phyloP scores from a whole-genome alignment of 129 eudicot species.

The Escallonia herrerae region DNA sequence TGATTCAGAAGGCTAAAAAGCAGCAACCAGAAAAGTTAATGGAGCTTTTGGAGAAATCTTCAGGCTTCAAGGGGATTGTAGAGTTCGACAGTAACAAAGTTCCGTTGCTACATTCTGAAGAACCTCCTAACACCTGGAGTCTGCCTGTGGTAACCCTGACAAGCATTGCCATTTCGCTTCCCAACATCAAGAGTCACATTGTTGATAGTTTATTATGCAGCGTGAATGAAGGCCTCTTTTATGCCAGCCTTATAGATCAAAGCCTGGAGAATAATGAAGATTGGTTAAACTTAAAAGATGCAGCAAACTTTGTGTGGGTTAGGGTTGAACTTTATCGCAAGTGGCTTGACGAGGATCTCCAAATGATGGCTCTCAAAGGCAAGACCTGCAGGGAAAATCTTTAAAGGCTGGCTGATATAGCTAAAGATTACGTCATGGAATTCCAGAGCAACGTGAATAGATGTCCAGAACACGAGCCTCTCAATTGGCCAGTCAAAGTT shows the following conservation, averaged over 20 bases:
- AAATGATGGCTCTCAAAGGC: slow-evolving; percentile 8
- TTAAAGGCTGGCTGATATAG: slow-evolving; percentile 7
- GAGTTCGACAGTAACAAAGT: slow-evolving; percentile 17
- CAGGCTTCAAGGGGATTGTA: slow-evolving; percentile 13
- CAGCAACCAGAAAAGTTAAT: slow-evolving; percentile 13
- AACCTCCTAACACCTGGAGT: slow-evolving; percentile 31
- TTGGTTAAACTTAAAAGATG: slow-evolving; percentile 4
- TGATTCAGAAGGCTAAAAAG: slow-evolving; percentile 11
- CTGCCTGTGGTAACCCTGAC: slow-evolving; percentile 20
- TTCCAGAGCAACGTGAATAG: background rate
- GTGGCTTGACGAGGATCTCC: slow-evolving; percentile 24
- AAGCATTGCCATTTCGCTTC: slow-evolving; percentile 17
- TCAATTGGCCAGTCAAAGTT: slow-evolving; percentile 12
- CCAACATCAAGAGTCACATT: background rate
- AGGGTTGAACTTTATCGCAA: slow-evolving; percentile 19
- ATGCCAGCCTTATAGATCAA: slow-evolving; percentile 17
- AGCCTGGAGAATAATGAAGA: slow-evolving; percentile 2
- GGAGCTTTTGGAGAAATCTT: slow-evolving; percentile 4
- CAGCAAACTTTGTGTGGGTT: slow-evolving; percentile 19
- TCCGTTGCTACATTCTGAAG: slow-evolving; percentile 5
- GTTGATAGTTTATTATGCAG: background rate
- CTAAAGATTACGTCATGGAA: slow-evolving; percentile 6
- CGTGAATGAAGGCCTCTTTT: slow-evolving; percentile 14
- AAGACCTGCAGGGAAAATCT: slow-evolving; percentile 12
- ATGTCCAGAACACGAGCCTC: slow-evolving; percentile 8